Evolutionary conservation across 2,329 filamentous ascomycete species (phyloP).

Genomic region (Fusarium floridanum): DNA sequence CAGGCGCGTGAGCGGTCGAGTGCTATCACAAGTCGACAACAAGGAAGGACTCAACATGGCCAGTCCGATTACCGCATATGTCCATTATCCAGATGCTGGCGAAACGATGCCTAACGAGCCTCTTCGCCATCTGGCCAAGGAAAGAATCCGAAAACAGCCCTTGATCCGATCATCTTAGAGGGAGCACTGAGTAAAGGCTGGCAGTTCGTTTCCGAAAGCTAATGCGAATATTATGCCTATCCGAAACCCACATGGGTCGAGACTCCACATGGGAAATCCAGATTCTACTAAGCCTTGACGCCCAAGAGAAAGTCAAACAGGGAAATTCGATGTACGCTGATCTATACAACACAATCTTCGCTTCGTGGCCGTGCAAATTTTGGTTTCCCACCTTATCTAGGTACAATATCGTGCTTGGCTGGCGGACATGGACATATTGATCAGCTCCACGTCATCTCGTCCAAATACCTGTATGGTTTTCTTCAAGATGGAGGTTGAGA

Average conservation of each 20-base stretch:
- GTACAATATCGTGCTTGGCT: not conserved
- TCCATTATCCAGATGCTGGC: not conserved
- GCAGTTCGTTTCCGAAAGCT: not conserved
- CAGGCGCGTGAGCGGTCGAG: not conserved
- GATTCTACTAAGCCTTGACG: not conserved
- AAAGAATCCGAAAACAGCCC: not conserved
- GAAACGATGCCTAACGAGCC: not conserved
- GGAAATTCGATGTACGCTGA: not conserved
- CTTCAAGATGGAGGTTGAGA: slow-evolving; percentile 1
- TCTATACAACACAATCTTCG: not conserved
- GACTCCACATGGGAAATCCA: not conserved
- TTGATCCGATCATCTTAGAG: not conserved
- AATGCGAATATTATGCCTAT: slow-evolving; percentile 5
- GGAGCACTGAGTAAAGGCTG: not conserved
- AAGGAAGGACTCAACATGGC: not conserved
- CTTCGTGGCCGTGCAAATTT: not conserved
- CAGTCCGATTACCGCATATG: not conserved
- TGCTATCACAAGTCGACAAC: not conserved
- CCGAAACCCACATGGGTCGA: not conserved
- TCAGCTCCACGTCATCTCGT: not conserved
- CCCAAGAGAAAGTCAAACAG: not conserved
- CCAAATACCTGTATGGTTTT: not conserved
- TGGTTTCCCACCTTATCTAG: not conserved
- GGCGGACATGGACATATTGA: not conserved
- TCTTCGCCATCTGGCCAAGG: not conserved